These are phyloP conservation scores for Schizothecium vesticola DNA, from an alignment of 495 filamentous ascomycete genomes.

Conservation along the genomic window DNA sequence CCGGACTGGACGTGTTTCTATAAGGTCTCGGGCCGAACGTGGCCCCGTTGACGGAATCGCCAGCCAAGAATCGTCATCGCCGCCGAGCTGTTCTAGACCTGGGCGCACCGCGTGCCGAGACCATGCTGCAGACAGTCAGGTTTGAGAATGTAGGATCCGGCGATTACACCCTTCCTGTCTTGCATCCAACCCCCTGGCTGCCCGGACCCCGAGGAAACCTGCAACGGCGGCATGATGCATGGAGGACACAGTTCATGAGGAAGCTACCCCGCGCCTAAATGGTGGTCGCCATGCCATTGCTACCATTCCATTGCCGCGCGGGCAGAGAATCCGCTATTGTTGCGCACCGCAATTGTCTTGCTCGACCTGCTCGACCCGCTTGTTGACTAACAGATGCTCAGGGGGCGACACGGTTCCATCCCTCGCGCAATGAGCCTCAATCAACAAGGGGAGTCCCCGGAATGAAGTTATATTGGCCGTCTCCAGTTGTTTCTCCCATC, in stretches of 20 bases:
- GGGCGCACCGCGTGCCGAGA: background rate
- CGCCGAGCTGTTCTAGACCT: background rate
- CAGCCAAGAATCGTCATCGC: background rate
- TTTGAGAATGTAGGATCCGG: background rate
- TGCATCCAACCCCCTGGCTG: constrained; percentile 1
- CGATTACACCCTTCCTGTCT: background rate
- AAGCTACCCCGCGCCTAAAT: constrained; percentile 19
- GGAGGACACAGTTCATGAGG: constrained; percentile 14
- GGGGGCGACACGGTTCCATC: background rate
- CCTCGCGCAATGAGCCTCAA: constrained; percentile 13
- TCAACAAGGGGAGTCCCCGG: constrained; percentile 12
- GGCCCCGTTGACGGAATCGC: background rate
- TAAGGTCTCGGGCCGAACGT: background rate
- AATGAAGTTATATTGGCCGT: constrained; percentile 16
- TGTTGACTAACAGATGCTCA: background rate
- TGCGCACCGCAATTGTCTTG: background rate
- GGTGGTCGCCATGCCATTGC: constrained; percentile 8
- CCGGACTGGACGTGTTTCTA: background rate
- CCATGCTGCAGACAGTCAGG: background rate
- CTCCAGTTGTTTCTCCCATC: background rate
- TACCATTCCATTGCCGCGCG: background rate
- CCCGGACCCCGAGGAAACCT: constrained; percentile 12
- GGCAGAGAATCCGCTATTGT: background rate
- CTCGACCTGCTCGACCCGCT: background rate
- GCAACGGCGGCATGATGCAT: constrained; percentile 12